Evolutionary conservation across 441 rosid species (phyloP).

Genomic region (Flueggea neowawraea): DNA sequence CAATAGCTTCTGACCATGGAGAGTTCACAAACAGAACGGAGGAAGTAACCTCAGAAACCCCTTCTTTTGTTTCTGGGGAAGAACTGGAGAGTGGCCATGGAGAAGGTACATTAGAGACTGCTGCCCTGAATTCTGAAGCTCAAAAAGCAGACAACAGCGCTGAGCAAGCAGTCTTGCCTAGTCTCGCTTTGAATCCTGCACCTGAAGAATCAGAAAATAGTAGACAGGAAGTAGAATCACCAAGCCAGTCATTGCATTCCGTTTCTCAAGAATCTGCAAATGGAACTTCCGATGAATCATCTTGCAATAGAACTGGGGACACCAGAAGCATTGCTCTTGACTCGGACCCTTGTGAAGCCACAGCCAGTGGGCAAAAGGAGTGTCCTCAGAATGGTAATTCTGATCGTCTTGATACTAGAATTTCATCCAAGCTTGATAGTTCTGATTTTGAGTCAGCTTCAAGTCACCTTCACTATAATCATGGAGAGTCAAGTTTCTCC

Average conservation of each 20-base stretch:
- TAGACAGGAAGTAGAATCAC: constrained; percentile 9
- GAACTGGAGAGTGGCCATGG: constrained; percentile 12
- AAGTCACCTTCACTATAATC: constrained; percentile 21
- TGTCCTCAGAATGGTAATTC: constrained; percentile 11
- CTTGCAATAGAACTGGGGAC: constrained; percentile 21
- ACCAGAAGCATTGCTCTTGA: constrained; percentile 24
- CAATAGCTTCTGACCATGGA: constrained; percentile 3
- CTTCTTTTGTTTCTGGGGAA: constrained; percentile 13
- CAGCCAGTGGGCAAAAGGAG: constrained; percentile 16
- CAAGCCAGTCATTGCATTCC: constrained; percentile 17
- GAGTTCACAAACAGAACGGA: constrained; percentile 7
- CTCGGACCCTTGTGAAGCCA: constrained; percentile 17
- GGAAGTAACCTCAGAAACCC: constrained; percentile 3
- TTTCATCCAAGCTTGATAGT: constrained; percentile 19
- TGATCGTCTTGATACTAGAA: constrained; percentile 11
- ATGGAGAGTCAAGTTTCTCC: constrained; percentile 81
- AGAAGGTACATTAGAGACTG: constrained; percentile 12
- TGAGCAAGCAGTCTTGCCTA: constrained; percentile 8
- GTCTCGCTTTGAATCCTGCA: constrained; percentile 12
- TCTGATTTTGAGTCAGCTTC: constrained; percentile 18
- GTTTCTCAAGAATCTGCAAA: constrained; percentile 11
- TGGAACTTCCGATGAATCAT: constrained; percentile 11
- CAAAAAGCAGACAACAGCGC: constrained; percentile 7
- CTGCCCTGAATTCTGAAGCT: constrained; percentile 11
- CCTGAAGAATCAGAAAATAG: constrained; percentile 15